These are phyloP conservation scores for Selenicereus undatus DNA, from an alignment of 148 eudicot genomes.

Conservation along the genomic window DNA sequence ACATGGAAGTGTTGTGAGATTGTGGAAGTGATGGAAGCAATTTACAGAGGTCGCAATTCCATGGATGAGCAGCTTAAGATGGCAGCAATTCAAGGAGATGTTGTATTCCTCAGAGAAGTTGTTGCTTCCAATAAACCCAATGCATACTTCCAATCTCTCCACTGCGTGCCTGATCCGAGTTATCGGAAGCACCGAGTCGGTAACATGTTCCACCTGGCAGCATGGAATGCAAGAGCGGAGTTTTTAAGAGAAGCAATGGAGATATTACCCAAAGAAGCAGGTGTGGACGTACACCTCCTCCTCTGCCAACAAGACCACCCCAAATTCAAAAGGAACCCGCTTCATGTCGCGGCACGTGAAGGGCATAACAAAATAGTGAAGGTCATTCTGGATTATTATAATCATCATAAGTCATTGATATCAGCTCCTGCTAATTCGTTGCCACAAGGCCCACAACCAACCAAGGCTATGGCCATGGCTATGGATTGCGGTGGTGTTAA, in stretches of 20 bases:
- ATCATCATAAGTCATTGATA: neutral
- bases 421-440: neutral
- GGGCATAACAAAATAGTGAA: neutral
- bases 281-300: neutral
- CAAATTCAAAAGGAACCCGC: neutral
- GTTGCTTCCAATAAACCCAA: neutral
- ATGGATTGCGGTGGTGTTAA: too few relatives aligned
- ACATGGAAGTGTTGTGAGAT: neutral
- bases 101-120: neutral
- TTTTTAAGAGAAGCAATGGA: slow-evolving; percentile 2
- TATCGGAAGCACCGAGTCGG: neutral
- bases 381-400: neutral
- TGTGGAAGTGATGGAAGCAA: neutral
- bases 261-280: neutral
- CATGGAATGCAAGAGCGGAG: neutral
- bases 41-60: neutral
- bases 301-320: neutral
- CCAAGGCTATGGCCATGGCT: too few relatives aligned
- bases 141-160: neutral
- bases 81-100: neutral
- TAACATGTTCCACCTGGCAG: slow-evolving; percentile 4
- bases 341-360: neutral
- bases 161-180: neutral
- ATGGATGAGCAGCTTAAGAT: neutral
- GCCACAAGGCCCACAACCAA: too few relatives aligned